phyloP scores from a whole-genome alignment of 805 yeast genomes.

The Starmerella bombi region DNA sequence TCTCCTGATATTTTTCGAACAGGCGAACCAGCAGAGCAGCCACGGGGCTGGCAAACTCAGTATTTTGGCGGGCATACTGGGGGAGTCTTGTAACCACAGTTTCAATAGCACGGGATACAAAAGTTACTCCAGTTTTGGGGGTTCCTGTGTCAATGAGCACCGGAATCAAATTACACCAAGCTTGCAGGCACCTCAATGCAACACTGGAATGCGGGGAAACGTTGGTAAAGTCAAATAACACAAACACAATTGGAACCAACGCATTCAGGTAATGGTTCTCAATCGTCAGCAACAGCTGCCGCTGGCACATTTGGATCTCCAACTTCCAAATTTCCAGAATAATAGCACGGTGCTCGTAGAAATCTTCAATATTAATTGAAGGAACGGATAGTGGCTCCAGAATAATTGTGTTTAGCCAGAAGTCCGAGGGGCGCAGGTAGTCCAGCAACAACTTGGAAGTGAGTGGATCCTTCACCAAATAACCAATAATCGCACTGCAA shows the following conservation, averaged over 20 bases:
- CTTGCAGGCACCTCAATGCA: constrained; percentile 50
- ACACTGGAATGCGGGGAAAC: constrained; percentile 35
- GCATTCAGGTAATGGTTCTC: constrained; percentile 39
- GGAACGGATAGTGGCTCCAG: constrained; percentile 21
- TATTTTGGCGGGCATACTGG: constrained; percentile 55
- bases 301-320: constrained; percentile 51
- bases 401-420: constrained; percentile 40
- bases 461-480: constrained; percentile 43
- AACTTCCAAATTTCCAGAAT: constrained; percentile 53
- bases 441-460: constrained; percentile 41
- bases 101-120: constrained; percentile 67
- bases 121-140: constrained; percentile 41
- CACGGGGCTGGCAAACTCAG: constrained; percentile 57
- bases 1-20: constrained; percentile 44
- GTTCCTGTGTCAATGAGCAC: constrained; percentile 35
- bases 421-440: constrained; percentile 38
- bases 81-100: constrained; percentile 61
- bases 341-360: constrained; percentile 47
- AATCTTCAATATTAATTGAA: constrained; percentile 25
- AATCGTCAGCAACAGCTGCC: constrained; percentile 37
- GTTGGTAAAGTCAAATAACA: constrained; percentile 28
- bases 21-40: constrained; percentile 63
- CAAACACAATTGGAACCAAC: constrained; percentile 27
- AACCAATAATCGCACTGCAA: constrained; percentile 45
- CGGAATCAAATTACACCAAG: constrained; percentile 76